Conservation (phyloP, 768 basidiomycete species). For the Asterophora parasitica region DNA sequence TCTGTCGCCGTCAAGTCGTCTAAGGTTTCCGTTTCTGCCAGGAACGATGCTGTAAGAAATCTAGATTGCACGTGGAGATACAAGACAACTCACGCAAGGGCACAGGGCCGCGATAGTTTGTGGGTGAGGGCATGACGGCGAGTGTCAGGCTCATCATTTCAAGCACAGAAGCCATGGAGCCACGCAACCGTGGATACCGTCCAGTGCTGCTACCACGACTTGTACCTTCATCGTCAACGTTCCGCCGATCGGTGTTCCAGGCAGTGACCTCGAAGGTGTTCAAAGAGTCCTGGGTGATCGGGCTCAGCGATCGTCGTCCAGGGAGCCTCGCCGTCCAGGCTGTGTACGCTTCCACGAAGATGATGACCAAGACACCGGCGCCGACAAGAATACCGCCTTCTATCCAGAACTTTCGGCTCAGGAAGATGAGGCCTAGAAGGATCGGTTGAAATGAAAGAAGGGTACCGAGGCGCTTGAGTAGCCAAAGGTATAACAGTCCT, state of each 20-base stretch:
- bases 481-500: conserved; percentile 70
- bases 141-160: conserved; percentile 83
- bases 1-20: conserved; percentile 79
- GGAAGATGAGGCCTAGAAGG: conserved; percentile 66
- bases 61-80: conserved; percentile 7
- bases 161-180: conserved; percentile 76
- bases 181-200: conserved; percentile 44
- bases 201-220: conserved; percentile 43
- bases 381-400: conserved; percentile 64
- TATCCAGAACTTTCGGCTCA: conserved; percentile 64
- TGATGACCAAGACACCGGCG: conserved; percentile 45
- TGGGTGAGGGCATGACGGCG: conserved; percentile 64
- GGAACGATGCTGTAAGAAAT: conserved; percentile 1
- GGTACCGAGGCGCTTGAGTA: conserved; percentile 69
- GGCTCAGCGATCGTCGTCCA: conserved; percentile 44
- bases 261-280: conserved; percentile 47
- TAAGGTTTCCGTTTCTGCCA: conserved; percentile 66
- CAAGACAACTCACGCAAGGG: conserved; percentile 54
- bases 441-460: conserved; percentile 69
- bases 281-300: conserved; percentile 55
- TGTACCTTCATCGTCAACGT: conserved; percentile 46
- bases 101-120: conserved; percentile 51
- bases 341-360: conserved; percentile 61
- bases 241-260: conserved; percentile 27
- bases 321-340: conserved; percentile 44